A percentile compares a stretch with the other conserved stretches of the same genome.
These are phyloP conservation scores for Leccinum pellstonianum DNA, from an alignment of 768 basidiomycete genomes.

Conservation along the genomic window DNA sequence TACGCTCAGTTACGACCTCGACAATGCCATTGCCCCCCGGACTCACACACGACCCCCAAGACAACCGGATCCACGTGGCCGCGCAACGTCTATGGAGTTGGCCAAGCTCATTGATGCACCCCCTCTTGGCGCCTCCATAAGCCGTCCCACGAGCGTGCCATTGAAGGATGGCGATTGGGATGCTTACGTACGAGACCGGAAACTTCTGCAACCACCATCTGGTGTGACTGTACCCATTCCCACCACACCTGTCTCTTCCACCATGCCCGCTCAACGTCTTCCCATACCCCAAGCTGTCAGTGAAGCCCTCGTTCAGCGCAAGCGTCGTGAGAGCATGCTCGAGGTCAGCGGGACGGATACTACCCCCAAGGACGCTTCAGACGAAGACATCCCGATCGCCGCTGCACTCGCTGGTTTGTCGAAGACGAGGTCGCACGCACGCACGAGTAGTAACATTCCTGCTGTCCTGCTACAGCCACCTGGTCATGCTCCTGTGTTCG, in stretches of 20 bases:
- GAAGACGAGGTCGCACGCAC: conserved; percentile 17
- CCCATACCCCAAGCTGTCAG: conserved; percentile 70
- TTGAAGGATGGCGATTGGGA: conserved; percentile 82
- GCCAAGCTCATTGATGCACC: conserved; percentile 45
- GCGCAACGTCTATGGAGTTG: conserved; percentile 74
- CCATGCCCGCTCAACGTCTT: conserved; percentile 40
- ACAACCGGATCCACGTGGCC: conserved; percentile 62
- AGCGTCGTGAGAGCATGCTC: conserved; percentile 67
- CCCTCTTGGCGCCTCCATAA: conserved; percentile 52
- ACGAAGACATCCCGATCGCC: conserved; percentile 36
- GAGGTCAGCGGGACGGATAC: conserved; percentile 39
- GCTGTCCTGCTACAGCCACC: conserved; percentile 31
- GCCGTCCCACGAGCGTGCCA: conserved; percentile 72
- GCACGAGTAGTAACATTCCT: conserved; percentile 25
- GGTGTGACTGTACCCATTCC: conserved; percentile 78
- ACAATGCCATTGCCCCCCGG: conserved; percentile 46
- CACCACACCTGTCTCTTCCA: conserved; percentile 47
- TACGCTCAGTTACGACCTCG: conserved; percentile 67
- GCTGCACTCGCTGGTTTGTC: conserved; percentile 14
- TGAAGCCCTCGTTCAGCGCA: conserved; percentile 71
- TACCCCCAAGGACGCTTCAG: conserved; percentile 35
- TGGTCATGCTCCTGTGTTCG: conserved; percentile 29
- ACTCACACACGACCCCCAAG: conserved; percentile 71
- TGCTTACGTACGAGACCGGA: conserved; percentile 79
- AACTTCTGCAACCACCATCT: conserved; percentile 78